Evolutionary conservation across 306 rosid genomes (phyloP).

Genomic region (Pterocarpus macrocarpus): DNA sequence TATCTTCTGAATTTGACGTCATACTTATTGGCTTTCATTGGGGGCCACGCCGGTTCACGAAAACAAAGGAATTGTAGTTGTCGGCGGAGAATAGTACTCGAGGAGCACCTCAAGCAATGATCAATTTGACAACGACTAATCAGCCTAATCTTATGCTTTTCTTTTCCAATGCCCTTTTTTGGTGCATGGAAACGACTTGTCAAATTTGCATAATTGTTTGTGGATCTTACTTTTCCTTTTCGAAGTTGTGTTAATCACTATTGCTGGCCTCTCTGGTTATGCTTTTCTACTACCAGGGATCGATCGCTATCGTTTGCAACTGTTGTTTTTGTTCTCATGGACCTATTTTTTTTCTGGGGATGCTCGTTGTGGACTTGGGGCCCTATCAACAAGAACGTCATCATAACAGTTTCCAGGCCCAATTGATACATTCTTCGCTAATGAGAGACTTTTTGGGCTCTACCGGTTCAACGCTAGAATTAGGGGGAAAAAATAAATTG

Average conservation of each 20-base stretch:
- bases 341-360: not conserved
- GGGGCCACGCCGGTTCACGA: not conserved
- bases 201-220: constrained; percentile 39
- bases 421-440: not conserved
- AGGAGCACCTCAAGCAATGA: constrained; percentile 39
- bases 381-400: not conserved
- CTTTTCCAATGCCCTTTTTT: constrained; percentile 52
- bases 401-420: not conserved
- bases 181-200: constrained; percentile 25
- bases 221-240: constrained; percentile 19
- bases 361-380: not conserved
- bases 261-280: constrained; percentile 25
- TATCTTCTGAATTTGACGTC: not conserved
- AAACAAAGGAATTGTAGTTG: constrained; percentile 26
- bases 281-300: constrained; percentile 31
- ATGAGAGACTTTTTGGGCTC: not conserved
- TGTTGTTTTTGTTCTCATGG: constrained; percentile 33
- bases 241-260: constrained; percentile 15
- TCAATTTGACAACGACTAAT: constrained; percentile 52
- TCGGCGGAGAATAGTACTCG: constrained; percentile 9
- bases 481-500: too few relatives aligned
- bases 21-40: too few relatives aligned
- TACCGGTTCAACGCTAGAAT: not conserved
- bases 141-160: constrained; percentile 36
- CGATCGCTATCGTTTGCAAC: constrained; percentile 37